Conservation (phyloP, 495 filamentous ascomycete species). For the Aspergillus nanangensis region DNA sequence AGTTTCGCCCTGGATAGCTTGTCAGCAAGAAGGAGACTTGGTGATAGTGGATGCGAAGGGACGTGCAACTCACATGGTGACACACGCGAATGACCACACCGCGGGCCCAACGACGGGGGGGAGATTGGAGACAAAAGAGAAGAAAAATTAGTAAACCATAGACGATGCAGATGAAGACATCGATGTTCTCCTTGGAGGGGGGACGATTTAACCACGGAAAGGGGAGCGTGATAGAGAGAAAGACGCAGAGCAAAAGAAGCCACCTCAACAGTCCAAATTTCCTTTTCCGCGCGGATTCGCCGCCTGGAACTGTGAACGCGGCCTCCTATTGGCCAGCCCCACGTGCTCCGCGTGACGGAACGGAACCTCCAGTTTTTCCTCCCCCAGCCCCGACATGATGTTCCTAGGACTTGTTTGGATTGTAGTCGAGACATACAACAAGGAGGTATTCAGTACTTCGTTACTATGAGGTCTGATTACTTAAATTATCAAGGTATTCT, state of each 20-base stretch:
- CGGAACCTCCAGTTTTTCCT: slow-evolving; percentile 20
- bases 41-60: slow-evolving; percentile 1
- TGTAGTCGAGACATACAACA: no score
- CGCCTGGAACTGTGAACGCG: slow-evolving; percentile 14
- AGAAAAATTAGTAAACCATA: slow-evolving; percentile 27
- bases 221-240: slow-evolving; percentile 5
- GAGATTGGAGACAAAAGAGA: slow-evolving; percentile 7
- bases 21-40: slow-evolving; percentile 15
- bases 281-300: slow-evolving; percentile 30
- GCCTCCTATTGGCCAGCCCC: slow-evolving; percentile 18
- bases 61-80: slow-evolving; percentile 31
- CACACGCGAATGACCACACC: slow-evolving; percentile 33
- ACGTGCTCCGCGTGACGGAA: slow-evolving; percentile 10
- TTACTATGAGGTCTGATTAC: no score
- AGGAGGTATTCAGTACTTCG: no score
- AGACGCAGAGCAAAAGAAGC: slow-evolving; percentile 31
- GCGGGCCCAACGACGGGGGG: slow-evolving; percentile 25
- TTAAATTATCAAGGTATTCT: no score
- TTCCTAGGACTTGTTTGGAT: neutral
- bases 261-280: slow-evolving; percentile 37
- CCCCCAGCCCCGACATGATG: neutral
- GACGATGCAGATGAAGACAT: slow-evolving; percentile 11
- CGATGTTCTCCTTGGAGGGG: slow-evolving; percentile 2
- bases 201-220: no score
- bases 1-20: slow-evolving; percentile 58